These are phyloP conservation scores for Stagonosporopsis cucurbitacearum DNA, from an alignment of 2,329 filamentous ascomycete species.

Conservation along the genomic window DNA sequence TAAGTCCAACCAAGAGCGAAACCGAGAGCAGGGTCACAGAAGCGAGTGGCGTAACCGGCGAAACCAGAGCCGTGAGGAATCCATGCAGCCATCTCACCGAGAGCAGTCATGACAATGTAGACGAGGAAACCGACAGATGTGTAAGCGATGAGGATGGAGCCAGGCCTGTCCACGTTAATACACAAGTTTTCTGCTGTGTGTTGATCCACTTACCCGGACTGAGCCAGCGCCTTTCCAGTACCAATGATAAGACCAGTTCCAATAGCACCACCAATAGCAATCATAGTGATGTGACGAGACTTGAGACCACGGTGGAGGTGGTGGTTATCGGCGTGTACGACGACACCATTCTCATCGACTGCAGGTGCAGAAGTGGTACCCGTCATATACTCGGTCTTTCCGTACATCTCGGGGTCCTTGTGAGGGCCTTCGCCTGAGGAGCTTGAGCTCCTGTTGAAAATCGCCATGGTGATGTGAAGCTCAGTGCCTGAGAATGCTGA, in stretches of 20 bases:
- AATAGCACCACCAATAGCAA: slow-evolving; percentile 77
- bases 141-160: slow-evolving; percentile 74
- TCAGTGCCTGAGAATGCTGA: neutral
- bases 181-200: neutral
- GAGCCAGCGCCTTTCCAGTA: slow-evolving; percentile 58
- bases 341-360: slow-evolving; percentile 34
- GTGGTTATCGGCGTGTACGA: slow-evolving; percentile 34
- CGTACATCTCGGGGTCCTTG: slow-evolving; percentile 32
- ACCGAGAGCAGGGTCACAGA: slow-evolving; percentile 80
- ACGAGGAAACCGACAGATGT: slow-evolving; percentile 73
- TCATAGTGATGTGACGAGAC: slow-evolving; percentile 65
- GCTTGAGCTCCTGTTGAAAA: slow-evolving; percentile 36
- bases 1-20: slow-evolving; percentile 73
- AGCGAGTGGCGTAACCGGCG: slow-evolving; percentile 79
- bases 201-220: slow-evolving; percentile 48
- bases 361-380: slow-evolving; percentile 16
- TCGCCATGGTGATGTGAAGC: slow-evolving; percentile 30
- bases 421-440: slow-evolving; percentile 40
- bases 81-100: slow-evolving; percentile 87
- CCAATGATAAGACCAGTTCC: slow-evolving; percentile 77
- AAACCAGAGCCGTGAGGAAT: slow-evolving; percentile 79
- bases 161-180: slow-evolving; percentile 57
- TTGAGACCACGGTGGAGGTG: slow-evolving; percentile 61
- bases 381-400: slow-evolving; percentile 31
- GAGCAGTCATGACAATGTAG: slow-evolving; percentile 79